Evolutionary conservation across 2,329 filamentous ascomycete genomes (phyloP), one percentile per base, ranked within the genome.

Genomic region (Conoideocrella luteorostrata): DNA sequence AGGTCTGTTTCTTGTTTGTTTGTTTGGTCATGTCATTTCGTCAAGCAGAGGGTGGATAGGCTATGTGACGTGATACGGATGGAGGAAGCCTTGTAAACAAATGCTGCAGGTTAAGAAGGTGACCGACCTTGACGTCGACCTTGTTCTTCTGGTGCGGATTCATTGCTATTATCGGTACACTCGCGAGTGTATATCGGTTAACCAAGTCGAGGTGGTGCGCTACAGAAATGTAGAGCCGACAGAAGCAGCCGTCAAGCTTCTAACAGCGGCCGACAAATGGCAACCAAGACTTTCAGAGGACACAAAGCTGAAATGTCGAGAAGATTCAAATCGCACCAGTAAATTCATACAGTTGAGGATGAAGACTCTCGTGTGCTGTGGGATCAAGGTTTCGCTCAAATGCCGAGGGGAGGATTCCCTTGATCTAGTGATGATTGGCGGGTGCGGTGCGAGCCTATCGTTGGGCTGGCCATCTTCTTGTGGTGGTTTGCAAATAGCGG

Each of bases 61-160:
- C 17, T 18, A 18, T 26, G 21, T 2, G 6, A 28, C 28, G 9
- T 21, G 20, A 7, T 20, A 30, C 24, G 11, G 12, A 3, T 34
- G 29, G 41, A 38, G 41, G 30, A 21, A 30, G 36, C n/a, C 9
- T 18, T 15, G 3, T 22, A 23, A 11, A 20, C 4, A 18, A 21
- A 15, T 17, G 32, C 47, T 15, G 2, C 20, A 5, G 15, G 23
- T 7, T n/a, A 10, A 13, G 13, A 7, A 12, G 6, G 15, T n/a
- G 20, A 78, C 87, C 73, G 72, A 96, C 93, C 75, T 79, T 90
- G 70, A 96, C 78, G 70, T 98, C 93, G 60, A 97, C 78, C 77
- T 98, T 97, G 78, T 96, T 96, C 78, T 95, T 90, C 77, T 96
- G 88, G 67, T 90, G 88, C 57, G 91, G 91, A 67, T 96, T 96